Percentiles rank a stretch among this genome's conserved stretches.
Conservation (phyloP, 2,329 filamentous ascomycete genomes). For the Purpureocillium lavendulum region DNA sequence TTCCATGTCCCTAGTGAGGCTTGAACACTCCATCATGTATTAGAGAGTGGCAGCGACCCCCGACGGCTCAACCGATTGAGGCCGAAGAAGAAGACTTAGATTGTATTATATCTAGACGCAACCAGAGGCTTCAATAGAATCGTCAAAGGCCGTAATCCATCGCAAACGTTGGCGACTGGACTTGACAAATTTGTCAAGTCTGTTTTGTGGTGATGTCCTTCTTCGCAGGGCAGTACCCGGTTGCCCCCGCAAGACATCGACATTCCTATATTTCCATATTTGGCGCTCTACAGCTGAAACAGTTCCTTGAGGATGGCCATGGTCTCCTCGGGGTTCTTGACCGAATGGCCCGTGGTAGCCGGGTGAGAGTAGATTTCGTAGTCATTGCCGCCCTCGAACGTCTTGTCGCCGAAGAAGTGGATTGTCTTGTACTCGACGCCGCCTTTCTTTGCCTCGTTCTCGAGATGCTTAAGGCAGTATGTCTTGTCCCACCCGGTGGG, state of each 20-base stretch:
- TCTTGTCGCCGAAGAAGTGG: constrained; percentile 99
- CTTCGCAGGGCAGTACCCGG: no score
- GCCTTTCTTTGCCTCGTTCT: constrained; percentile 65
- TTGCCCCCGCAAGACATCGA: no score
- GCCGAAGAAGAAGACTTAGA: constrained; percentile 1
- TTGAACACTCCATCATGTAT: no score
- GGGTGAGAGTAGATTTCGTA: constrained; percentile 84
- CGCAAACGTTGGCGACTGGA: no score
- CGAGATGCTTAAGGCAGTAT: constrained; percentile 84
- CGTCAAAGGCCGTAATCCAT: no score
- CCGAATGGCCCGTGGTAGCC: constrained; percentile 77
- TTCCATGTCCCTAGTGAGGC: no score
- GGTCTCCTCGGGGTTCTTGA: constrained; percentile 76
- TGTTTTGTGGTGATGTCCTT: no score
- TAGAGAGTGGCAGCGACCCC: no score
- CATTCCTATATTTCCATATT: neutral
- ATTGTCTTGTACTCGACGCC: constrained; percentile 76
- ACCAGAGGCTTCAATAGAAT: no score
- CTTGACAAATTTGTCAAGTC: no score
- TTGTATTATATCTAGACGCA: no score
- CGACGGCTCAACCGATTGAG: no score
- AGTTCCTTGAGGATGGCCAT: constrained; percentile 70
- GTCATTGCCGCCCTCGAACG: constrained; percentile 83
- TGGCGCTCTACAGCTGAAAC: constrained; percentile 51
- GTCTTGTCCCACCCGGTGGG: constrained; percentile 98